A percentile compares a stretch with the other conserved stretches of the same genome.
These are phyloP conservation scores for Beauveria sp. DNA, from an alignment of 2,329 filamentous ascomycete genomes.

Conservation along the genomic window DNA sequence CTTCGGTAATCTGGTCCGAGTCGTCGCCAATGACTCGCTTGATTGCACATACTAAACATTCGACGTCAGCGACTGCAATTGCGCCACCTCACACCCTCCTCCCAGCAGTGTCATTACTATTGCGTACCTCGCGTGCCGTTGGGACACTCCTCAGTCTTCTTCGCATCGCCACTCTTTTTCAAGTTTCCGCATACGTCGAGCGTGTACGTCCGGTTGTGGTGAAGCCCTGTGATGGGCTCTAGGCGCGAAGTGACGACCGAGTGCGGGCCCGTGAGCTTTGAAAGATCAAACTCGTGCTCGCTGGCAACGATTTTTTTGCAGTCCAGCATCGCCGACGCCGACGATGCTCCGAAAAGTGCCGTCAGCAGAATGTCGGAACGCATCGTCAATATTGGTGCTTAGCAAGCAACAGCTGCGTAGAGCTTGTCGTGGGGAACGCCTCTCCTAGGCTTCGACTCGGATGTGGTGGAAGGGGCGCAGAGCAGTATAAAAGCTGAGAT, in stretches of 20 bases:
- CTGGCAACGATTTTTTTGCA: conserved; percentile 57
- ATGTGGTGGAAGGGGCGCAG: background rate
- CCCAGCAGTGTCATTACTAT: background rate
- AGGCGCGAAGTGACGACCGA: conserved; percentile 54
- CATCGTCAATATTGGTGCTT: conserved; percentile 24
- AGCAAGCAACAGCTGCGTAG: background rate
- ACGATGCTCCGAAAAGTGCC: conserved; percentile 28
- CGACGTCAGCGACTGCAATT: background rate
- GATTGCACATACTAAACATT: conserved; percentile 63
- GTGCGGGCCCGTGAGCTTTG: conserved; percentile 57
- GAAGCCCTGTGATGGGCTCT: conserved; percentile 41
- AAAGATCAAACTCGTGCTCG: conserved; percentile 55
- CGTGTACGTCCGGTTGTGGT: conserved; percentile 69
- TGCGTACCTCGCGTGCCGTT: conserved; percentile 58
- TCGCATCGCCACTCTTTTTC: conserved; percentile 42
- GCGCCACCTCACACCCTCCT: background rate
- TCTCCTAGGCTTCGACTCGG: background rate
- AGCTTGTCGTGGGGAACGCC: background rate
- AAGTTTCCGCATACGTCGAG: conserved; percentile 68
- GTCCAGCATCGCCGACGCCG: conserved; percentile 43
- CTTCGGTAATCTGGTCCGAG: conserved; percentile 41
- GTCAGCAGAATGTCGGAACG: conserved; percentile 30
- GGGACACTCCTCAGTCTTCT: conserved; percentile 54
- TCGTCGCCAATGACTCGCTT: conserved; percentile 47
- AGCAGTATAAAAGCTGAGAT: background rate